Conservation (phyloP, 2,329 filamentous ascomycete species). For the Colletotrichum lupini region DNA sequence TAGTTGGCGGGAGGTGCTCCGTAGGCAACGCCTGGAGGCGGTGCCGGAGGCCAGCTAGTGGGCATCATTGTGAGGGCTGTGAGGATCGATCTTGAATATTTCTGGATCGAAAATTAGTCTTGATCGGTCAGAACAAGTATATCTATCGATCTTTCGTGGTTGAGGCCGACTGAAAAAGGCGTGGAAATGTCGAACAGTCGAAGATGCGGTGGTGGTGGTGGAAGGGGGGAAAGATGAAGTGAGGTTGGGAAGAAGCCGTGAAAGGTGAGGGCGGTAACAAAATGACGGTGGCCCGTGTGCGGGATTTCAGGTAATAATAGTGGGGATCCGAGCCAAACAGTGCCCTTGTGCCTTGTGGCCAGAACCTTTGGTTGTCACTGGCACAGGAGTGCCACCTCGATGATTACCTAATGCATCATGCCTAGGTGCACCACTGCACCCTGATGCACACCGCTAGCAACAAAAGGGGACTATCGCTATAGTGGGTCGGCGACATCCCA, state of each 20-base stretch:
- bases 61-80: constrained; percentile 43
- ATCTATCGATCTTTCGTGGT: neutral
- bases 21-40: constrained; percentile 53
- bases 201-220: neutral
- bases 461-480: constrained; percentile 3
- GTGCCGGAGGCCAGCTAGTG: constrained; percentile 44
- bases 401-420: no score
- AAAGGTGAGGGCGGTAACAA: constrained; percentile 15
- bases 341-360: constrained; percentile 11
- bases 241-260: constrained; percentile 24
- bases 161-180: neutral
- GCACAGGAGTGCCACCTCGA: no score
- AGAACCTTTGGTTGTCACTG: neutral
- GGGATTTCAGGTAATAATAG: constrained; percentile 26
- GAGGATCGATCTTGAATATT: neutral
- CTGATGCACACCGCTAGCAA: neutral
- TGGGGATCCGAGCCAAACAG: constrained; percentile 8
- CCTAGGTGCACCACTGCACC: no score
- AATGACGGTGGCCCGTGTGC: constrained; percentile 29
- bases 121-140: neutral
- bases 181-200: neutral
- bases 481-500: constrained; percentile 14
- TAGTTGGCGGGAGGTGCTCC: constrained; percentile 47
- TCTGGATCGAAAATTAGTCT: constrained; percentile 31
- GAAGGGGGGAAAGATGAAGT: neutral